Base-by-base conservation (phyloP, 2,329 filamentous ascomycete species). In the Ciborinia camelliae region DNA sequence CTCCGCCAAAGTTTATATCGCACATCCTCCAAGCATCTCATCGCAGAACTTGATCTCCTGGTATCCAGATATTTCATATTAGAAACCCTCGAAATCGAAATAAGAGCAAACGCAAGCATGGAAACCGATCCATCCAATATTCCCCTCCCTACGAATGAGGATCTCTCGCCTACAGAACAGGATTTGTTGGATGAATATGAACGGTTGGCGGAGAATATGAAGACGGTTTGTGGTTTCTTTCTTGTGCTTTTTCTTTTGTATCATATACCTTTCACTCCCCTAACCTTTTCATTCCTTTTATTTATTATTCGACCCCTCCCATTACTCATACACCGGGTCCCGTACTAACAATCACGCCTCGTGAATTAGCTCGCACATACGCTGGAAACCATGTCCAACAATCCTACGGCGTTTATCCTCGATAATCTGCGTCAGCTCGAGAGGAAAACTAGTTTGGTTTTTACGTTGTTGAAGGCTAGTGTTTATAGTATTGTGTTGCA, bases 401-500 rank as follows among this genome's bases (percentile, higher is more conserved):
- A 86, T 32, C 90, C 93, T 0, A 89, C 91, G 28, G 89, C 90
- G 8, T 91, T 90, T 70, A 93, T 96, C 65, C 83, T 96, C 62
- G 92, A 99, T 76, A 89, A 91, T 10, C 82, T 99, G 71, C 83
- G 95, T 62, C 88, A 93, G 51, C 81, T 99, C 63, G 95, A 99
- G 81, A 84, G 95, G 72, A 97, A 98, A 82, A 97, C 94, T 51
- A 92, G 92, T 71, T 81, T 97, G 63, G 94, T 97, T 28, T 98
- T 96, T 78, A 99, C 95, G 68, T 79, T 98, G 75, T 84, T 99
- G 75, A 99, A 99, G 81, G 94, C 95, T 23, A 98, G 94, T 77
- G 95, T 99, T 69, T 99, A 99, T 80, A 96, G 91, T 75, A 99
- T 99, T 80, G 93, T 99, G 67, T 78, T 99, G 80, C 94, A 99